These are phyloP conservation scores for Alternaria solani DNA, from an alignment of 2,329 filamentous ascomycete species.

Conservation along the genomic window DNA sequence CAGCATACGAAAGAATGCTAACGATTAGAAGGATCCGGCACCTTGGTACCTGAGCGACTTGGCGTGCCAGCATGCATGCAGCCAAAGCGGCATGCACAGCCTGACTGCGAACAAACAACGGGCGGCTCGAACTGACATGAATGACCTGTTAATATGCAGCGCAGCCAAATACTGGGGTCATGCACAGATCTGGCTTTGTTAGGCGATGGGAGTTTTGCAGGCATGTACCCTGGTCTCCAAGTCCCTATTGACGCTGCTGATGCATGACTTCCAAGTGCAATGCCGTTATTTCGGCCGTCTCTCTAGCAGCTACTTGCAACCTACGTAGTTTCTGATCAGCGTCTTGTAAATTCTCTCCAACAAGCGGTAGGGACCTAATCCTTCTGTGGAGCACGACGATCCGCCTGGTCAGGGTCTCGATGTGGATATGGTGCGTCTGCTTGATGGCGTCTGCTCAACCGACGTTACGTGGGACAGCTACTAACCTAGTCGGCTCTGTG, in stretches of 20 bases:
- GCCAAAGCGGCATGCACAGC: constrained; percentile 19
- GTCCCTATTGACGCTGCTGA: background rate
- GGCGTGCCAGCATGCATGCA: constrained; percentile 18
- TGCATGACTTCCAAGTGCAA: background rate
- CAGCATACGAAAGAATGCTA: constrained; percentile 19
- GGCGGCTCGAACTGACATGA: constrained; percentile 26
- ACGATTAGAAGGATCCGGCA: constrained; percentile 25
- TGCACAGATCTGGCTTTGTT: constrained; percentile 22
- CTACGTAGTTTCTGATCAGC: background rate
- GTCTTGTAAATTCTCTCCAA: background rate
- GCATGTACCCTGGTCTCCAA: constrained; percentile 2
- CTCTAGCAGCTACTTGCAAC: background rate
- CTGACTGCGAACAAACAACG: constrained; percentile 26
- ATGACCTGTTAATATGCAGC: constrained; percentile 22
- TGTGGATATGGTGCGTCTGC: constrained; percentile 1
- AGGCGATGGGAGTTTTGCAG: constrained; percentile 4
- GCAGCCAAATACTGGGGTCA: constrained; percentile 14
- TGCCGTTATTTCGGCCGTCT: background rate
- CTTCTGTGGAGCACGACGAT: constrained; percentile 2
- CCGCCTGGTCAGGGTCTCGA: constrained; percentile 7
- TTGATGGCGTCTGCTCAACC: constrained; percentile 1
- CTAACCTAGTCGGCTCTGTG: background rate
- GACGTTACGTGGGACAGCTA: constrained; percentile 6
- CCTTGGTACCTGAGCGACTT: constrained; percentile 28
- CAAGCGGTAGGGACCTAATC: background rate